These are phyloP conservation scores for Leccinum incarnatum DNA, from an alignment of 768 basidiomycete genomes.

Conservation along the genomic window DNA sequence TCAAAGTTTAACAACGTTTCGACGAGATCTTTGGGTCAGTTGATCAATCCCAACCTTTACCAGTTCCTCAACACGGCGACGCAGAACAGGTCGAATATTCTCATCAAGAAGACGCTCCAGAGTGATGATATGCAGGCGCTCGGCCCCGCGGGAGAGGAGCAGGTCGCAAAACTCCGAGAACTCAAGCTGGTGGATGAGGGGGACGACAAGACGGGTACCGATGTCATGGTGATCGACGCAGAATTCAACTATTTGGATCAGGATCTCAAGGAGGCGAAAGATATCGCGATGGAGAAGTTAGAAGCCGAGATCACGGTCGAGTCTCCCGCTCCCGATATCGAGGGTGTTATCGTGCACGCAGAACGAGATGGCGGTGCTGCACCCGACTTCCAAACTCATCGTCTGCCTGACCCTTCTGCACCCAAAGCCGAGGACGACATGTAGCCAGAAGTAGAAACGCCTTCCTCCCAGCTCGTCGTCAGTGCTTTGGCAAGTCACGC, in stretches of 20 bases:
- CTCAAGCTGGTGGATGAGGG: constrained; percentile 72
- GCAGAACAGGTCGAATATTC: constrained; percentile 67
- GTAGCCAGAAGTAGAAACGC: constrained; percentile 17
- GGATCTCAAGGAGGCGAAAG: constrained; percentile 26
- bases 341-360: constrained; percentile 46
- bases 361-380: constrained; percentile 17
- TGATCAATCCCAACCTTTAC: constrained; percentile 33
- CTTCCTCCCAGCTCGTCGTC: constrained; percentile 22
- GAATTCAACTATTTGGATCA: constrained; percentile 4
- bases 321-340: constrained; percentile 32
- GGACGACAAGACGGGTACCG: constrained; percentile 35
- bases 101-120: constrained; percentile 58
- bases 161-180: constrained; percentile 77
- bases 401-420: constrained; percentile 25
- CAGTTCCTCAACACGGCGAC: constrained; percentile 36
- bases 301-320: constrained; percentile 29
- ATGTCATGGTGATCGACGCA: constrained; percentile 52
- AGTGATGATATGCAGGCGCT: constrained; percentile 84
- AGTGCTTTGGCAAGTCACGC: constrained; percentile 17
- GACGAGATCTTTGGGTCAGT: constrained; percentile 67
- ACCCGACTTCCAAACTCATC: constrained; percentile 4
- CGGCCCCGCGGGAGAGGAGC: constrained; percentile 81
- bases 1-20: constrained; percentile 77
- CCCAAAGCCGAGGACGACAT: constrained; percentile 30
- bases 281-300: constrained; percentile 26